Base-by-base conservation (phyloP, 352 stramenopile species). In the Albugo laibachii region DNA sequence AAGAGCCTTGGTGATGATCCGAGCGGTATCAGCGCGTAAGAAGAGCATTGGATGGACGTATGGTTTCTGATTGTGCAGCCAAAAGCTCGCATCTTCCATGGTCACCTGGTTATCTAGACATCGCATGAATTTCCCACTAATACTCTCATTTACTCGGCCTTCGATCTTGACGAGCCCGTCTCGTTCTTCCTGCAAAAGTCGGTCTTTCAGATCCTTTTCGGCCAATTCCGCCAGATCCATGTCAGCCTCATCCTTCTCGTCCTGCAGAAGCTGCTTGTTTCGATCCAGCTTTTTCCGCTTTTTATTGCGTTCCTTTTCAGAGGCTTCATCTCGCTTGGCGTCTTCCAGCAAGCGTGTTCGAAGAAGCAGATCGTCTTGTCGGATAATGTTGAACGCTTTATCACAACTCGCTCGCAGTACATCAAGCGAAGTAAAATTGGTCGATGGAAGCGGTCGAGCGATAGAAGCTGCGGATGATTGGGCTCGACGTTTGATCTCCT, bases 241-340 rank as follows among this genome's bases (percentile, higher is more conserved):
- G 49, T 92, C 78, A 1, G 69, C 71, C 49, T 92, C 78, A 53
- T 88, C 71, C 24, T 79, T 79, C 42, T 84, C 77, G 18, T 92
- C 78, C 47, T 86, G 72, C 13, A 68, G 63, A 35, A 49, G 48
- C 39, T 73, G 43, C 46, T 84, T 85, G 49, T 68, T 78, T 20
- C 72, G 71, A 36, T 92, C 77, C 19, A 83, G 71, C 52, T 92
- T 92, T 52, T 87, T 85, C 13, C 78, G 78, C 55, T 88, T 92
- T 57, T 86, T 86, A 6, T 68, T 69, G 11, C 75, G 70, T 48
- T 92, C 78, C 31, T 77, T 80, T 41, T 88, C 78, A 0, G 65
- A 59, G 21, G 69, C 56, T 35, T 88, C 78, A 42, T 92, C 78
- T 8, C 66, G 69, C 45, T 76, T 83, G 0, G 73, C 78, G 35